These are phyloP conservation scores for Rhizophora apiculata DNA, from an alignment of 345 rosid species.

Conservation along the genomic window DNA sequence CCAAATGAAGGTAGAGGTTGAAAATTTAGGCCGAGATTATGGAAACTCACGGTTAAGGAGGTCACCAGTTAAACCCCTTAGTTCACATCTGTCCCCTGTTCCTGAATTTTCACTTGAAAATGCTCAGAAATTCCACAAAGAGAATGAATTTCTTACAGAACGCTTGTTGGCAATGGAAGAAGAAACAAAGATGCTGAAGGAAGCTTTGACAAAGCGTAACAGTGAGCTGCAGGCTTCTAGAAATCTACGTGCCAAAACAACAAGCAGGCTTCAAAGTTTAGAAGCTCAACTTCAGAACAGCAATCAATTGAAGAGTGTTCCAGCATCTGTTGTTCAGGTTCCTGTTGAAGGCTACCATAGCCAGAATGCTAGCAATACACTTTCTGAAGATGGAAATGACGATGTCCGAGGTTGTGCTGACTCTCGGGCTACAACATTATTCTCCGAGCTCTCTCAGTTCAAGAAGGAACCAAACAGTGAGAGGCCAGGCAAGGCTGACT, in stretches of 20 bases:
- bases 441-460: constrained; percentile 53
- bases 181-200: constrained; percentile 97
- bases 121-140: constrained; percentile 70
- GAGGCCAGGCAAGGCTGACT: constrained; percentile 46
- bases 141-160: constrained; percentile 73
- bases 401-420: constrained; percentile 74
- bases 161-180: constrained; percentile 86
- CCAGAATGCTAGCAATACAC: constrained; percentile 63
- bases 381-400: constrained; percentile 92
- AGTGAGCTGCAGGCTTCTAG: constrained; percentile 87
- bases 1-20: constrained; percentile 96
- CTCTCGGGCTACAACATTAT: constrained; percentile 53
- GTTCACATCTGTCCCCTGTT: constrained; percentile 56
- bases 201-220: constrained; percentile 90
- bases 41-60: constrained; percentile 65
- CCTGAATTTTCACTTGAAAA: constrained; percentile 64
- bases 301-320: constrained; percentile 52
- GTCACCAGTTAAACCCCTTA: constrained; percentile 66
- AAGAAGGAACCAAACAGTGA: constrained; percentile 49
- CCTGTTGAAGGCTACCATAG: constrained; percentile 54
- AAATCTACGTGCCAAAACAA: constrained; percentile 77
- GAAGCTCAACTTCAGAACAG: constrained; percentile 51
- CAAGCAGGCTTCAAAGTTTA: constrained; percentile 68
- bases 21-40: constrained; percentile 72
- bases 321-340: constrained; percentile 44